Percentiles rank a stretch among this genome's conserved stretches.
These are phyloP conservation scores for Ophiognomonia clavigignenti-juglandacearum DNA, from an alignment of 2,329 filamentous ascomycete genomes.

Conservation along the genomic window DNA sequence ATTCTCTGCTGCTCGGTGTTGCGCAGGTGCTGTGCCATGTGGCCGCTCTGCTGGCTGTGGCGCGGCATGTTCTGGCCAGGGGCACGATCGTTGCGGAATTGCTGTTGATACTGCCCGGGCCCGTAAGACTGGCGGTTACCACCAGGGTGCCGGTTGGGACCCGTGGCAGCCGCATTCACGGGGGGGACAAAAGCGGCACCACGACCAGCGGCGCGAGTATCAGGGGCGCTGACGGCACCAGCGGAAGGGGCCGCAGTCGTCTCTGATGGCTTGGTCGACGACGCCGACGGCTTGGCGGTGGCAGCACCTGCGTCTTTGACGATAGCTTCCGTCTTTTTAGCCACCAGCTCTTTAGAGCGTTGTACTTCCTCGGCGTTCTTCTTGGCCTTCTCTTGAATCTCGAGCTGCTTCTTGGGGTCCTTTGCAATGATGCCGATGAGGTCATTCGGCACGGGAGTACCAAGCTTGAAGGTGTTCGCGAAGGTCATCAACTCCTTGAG, in stretches of 20 bases:
- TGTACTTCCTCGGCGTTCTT: slow-evolving; percentile 64
- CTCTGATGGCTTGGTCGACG: slow-evolving; percentile 29
- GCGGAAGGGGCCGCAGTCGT: slow-evolving; percentile 16
- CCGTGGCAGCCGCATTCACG: slow-evolving; percentile 19
- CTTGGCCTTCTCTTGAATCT: slow-evolving; percentile 85
- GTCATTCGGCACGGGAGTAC: slow-evolving; percentile 86
- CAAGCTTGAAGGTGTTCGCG: slow-evolving; percentile 87
- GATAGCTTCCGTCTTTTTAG: slow-evolving; percentile 35
- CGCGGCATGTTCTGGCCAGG: slow-evolving; percentile 26
- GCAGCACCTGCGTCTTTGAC: slow-evolving; percentile 50
- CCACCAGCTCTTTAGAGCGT: slow-evolving; percentile 12
- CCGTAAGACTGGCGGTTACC: slow-evolving; percentile 44
- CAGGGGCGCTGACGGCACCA: slow-evolving; percentile 24
- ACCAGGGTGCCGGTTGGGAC: slow-evolving; percentile 40
- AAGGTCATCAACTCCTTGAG: slow-evolving; percentile 95
- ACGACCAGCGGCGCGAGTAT: slow-evolving; percentile 6
- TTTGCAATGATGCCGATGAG: slow-evolving; percentile 94
- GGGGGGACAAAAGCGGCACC: slow-evolving; percentile 28
- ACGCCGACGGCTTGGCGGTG: slow-evolving; percentile 17
- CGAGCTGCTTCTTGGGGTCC: slow-evolving; percentile 88
- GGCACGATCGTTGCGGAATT: slow-evolving; percentile 41
- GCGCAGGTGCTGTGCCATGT: slow-evolving; percentile 34
- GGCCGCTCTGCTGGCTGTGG: slow-evolving; percentile 37
- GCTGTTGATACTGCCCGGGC: slow-evolving; percentile 41
- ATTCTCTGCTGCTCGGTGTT: slow-evolving; percentile 48